Evolutionary conservation across 345 rosid species (phyloP).

Genomic region (Salix caprea): DNA sequence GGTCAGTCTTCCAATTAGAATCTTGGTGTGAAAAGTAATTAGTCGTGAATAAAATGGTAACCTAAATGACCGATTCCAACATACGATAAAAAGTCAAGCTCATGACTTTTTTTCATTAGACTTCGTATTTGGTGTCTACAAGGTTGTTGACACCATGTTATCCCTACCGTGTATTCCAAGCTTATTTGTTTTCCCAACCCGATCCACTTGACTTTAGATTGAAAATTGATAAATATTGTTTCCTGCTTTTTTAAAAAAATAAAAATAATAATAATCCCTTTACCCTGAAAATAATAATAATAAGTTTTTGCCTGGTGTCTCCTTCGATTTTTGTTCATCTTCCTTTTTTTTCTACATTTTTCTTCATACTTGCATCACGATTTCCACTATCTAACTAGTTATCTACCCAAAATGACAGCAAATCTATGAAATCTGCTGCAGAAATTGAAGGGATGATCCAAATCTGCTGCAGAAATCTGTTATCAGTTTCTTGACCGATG

Average conservation of each 20-base stretch:
- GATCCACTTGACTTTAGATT: too few species aligned
- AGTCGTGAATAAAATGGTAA: too few species aligned
- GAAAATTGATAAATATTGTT: too few species aligned
- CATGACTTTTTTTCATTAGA: not conserved
- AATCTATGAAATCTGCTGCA: not conserved
- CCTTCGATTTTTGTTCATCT: not conserved
- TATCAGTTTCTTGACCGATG: not conserved
- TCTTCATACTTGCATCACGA: not conserved
- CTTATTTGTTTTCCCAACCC: not conserved
- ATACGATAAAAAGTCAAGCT: not conserved
- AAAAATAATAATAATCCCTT: too few species aligned
- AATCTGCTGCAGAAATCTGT: not conserved
- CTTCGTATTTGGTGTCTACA: not conserved
- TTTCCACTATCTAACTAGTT: not conserved
- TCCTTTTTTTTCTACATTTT: not conserved
- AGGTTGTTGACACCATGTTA: not conserved
- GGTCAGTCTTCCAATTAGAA: not conserved
- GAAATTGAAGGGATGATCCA: not conserved
- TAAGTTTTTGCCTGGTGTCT: not conserved
- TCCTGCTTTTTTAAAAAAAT: too few species aligned
- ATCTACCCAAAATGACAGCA: not conserved
- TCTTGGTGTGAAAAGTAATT: too few species aligned
- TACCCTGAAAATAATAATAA: too few species aligned
- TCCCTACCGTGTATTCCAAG: not conserved
- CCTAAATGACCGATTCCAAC: too few species aligned